Evolutionary conservation across 768 basidiomycete species (phyloP).

Genomic region (Floccularia luteovirens): DNA sequence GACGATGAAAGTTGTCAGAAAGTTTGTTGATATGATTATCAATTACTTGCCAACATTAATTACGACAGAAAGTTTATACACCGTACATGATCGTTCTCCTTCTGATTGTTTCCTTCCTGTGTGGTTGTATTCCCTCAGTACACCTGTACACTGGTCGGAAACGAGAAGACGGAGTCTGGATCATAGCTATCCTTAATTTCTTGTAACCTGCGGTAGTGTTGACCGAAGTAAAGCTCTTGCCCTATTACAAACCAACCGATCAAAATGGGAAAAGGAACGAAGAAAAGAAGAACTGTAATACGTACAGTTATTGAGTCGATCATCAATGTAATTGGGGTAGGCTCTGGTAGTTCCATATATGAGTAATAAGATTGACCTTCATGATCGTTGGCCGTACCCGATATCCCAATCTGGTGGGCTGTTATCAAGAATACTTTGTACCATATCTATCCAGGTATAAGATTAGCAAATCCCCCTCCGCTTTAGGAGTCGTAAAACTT

Average conservation of each 20-base stretch:
- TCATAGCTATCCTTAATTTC: not conserved
- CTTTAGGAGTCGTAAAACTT: constrained; percentile 4
- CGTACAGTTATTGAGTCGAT: constrained; percentile 26
- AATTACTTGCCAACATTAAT: no score
- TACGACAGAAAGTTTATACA: no score
- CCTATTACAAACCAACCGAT: not conserved
- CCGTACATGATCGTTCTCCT: no score
- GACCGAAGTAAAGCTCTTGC: not conserved
- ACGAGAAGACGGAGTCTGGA: not conserved
- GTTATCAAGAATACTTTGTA: constrained; percentile 22
- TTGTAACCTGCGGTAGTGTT: not conserved
- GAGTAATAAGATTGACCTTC: not conserved
- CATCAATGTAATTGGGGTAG: constrained; percentile 40
- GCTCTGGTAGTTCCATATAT: constrained; percentile 16
- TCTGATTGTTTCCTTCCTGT: no score
- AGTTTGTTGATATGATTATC: no score
- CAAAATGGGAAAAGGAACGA: not conserved
- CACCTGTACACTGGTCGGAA: not conserved
- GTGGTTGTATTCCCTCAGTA: no score
- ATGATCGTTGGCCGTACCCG: no score
- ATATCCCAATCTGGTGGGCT: constrained; percentile 29
- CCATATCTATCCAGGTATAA: constrained; percentile 1
- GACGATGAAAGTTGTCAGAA: no score
- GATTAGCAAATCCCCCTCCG: not conserved
- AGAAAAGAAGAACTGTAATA: constrained; percentile 5